Evolutionary conservation across 306 rosid species (phyloP).

Genomic region (Aeschynomene evenia): DNA sequence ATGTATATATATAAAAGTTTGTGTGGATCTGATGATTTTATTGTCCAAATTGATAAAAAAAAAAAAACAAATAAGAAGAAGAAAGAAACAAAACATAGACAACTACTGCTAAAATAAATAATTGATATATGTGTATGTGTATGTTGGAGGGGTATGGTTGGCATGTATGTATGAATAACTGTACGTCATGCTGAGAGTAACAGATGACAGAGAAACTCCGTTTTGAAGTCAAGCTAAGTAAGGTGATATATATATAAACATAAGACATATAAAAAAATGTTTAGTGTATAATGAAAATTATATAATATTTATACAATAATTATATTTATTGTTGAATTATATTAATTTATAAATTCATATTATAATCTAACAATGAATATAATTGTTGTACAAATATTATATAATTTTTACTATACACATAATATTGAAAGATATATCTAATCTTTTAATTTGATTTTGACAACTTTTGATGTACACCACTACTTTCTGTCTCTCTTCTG

Average conservation of each 20-base stretch:
- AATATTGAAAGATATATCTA: conserved; percentile 26
- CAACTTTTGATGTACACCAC: conserved; percentile 22
- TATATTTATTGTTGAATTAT: too few relatives aligned
- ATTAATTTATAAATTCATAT: too few relatives aligned
- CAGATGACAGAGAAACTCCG: neutral
- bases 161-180: neutral
- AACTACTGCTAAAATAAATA: neutral
- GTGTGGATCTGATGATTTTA: neutral
- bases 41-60: neutral
- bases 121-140: too few relatives aligned
- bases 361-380: too few relatives aligned
- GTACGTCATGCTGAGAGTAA: conserved; percentile 13
- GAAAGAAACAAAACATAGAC: neutral
- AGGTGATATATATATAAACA: too few relatives aligned
- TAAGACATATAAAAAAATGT: too few relatives aligned
- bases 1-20: too few relatives aligned
- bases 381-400: too few relatives aligned
- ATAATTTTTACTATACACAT: too few relatives aligned
- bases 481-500: neutral
- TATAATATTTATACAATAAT: too few relatives aligned
- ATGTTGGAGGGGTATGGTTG: neutral
- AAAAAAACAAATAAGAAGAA: neutral
- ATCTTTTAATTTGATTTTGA: conserved; percentile 36
- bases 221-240: conserved; percentile 8
- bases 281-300: too few relatives aligned